phyloP scores from a whole-genome alignment of 208 protist species.

The Trypanosoma cruzi region DNA sequence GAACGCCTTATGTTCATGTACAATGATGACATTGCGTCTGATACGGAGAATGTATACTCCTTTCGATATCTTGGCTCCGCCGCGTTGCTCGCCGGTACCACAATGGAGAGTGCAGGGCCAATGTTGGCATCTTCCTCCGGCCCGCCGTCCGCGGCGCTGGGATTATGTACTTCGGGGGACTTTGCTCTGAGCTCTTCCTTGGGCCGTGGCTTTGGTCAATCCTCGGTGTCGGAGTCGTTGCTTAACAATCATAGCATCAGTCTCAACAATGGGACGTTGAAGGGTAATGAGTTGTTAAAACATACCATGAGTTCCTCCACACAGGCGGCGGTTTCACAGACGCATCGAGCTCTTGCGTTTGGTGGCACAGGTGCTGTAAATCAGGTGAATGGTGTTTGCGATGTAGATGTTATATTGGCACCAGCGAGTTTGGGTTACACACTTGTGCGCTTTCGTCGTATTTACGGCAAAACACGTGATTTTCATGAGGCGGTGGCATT shows the following conservation, averaged over 20 bases:
- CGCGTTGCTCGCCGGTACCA: conserved; percentile 39
- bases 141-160: background rate
- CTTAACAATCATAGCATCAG: background rate
- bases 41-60: conserved; percentile 80
- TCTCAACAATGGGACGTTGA: background rate
- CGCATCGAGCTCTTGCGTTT: conserved; percentile 58
- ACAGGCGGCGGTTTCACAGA: conserved; percentile 22
- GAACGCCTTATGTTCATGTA: conserved; percentile 72
- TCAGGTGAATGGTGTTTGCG: conserved; percentile 65
- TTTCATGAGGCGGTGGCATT: conserved; percentile 88
- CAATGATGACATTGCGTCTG: conserved; percentile 64
- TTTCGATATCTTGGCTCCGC: conserved; percentile 79
- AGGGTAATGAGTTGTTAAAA: too few relatives aligned
- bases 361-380: conserved; percentile 42
- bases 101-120: conserved; percentile 42
- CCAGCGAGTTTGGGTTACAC: conserved; percentile 80
- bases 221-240: conserved; percentile 6
- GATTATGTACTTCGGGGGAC: background rate
- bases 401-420: conserved; percentile 80
- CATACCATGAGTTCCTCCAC: background rate
- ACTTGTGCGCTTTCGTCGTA: conserved; percentile 74
- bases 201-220: background rate
- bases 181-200: background rate
- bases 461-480: conserved; percentile 81
- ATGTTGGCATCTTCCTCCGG: conserved; percentile 29